Evolutionary conservation across 1,139 yeast genomes (phyloP), one percentile per base, ranked within the genome.

Genomic region (Blastobotrys malaysiensis): DNA sequence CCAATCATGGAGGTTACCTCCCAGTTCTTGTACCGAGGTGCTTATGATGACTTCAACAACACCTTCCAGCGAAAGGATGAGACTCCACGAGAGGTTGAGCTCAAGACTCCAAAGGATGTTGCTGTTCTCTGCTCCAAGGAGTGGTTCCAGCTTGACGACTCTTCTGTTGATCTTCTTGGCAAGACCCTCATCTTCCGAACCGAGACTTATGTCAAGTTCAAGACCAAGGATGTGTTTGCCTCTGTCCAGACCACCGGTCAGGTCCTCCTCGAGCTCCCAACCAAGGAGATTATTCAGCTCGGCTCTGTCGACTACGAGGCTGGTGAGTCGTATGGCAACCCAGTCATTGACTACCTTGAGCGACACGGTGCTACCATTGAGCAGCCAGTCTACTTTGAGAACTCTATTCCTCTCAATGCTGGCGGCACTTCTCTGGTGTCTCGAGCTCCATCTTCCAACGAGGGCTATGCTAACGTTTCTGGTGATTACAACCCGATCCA

Each of bases 401-500:
- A 89, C 69, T 82, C 89, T 55, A 91, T 91, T 67, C 96, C 97
- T 65, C 81, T 93, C 63, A 84, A 88, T 53, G 83, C 89, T 57
- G 82, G 80, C 62, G 39, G 39, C 16, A 88, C 93, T 63, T 84
- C 81, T 63, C 78, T 87, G 65, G 74, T 80, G 49, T 79, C 88
- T 27, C 84, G 85, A 68, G 88, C 95, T 48, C 95, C 95, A 62
- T 81, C 86, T 57, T 83, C 91, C 55, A 93, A 93, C 72, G 98
- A 90, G 75, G 90, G 96, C 47, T 95, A 95, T 70, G 99, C 97
- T 60, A 88, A 84, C 68, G 97, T 93, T 47, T 93, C 99, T 60
- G 98, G 99, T 69, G 99, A 93, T 73, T 91, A 82, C 83, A 93
- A 93, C 74, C 99, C 99, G 62, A 93, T 93, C 65, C 99, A 93